Conservation (phyloP, 176 grass and related monocot species). For the Phragmites australis region DNA sequence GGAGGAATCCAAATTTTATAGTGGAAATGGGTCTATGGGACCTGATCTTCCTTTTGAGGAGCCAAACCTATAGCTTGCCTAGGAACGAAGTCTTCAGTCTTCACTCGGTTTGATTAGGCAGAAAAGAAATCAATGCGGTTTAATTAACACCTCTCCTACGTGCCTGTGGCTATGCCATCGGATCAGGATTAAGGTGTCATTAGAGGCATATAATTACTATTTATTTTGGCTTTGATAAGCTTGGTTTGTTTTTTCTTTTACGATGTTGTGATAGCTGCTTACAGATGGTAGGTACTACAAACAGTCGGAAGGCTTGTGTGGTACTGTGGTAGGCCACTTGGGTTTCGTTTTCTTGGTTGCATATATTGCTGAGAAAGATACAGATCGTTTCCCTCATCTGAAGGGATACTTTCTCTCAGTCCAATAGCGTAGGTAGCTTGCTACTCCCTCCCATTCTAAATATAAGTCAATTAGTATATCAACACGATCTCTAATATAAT, state of each 20-base stretch:
- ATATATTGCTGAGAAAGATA: too few relatives aligned
- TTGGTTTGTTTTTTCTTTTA: background rate
- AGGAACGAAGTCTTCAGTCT: constrained; percentile 38
- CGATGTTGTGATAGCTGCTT: constrained; percentile 20
- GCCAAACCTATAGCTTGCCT: constrained; percentile 28
- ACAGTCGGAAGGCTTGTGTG: too few relatives aligned
- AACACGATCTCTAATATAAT: too few relatives aligned
- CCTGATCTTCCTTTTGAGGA: too few relatives aligned
- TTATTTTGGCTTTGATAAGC: background rate
- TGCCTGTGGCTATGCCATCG: background rate
- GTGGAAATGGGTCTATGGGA: background rate
- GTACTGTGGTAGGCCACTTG: too few relatives aligned
- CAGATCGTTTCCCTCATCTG: too few relatives aligned
- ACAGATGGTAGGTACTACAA: background rate
- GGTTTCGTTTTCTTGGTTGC: too few relatives aligned
- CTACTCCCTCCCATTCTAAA: too few relatives aligned
- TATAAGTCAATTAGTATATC: too few relatives aligned
- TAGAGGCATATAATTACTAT: background rate
- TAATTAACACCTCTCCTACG: background rate
- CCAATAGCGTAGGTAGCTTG: too few relatives aligned
- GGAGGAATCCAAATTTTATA: constrained; percentile 40
- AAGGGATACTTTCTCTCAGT: too few relatives aligned
- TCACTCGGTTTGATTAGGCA: constrained; percentile 38
- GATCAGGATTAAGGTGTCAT: constrained; percentile 8
- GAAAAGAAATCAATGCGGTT: background rate